Base-by-base conservation (phyloP, 371 early-diverging fungal species). In the Batkoa obscura region DNA sequence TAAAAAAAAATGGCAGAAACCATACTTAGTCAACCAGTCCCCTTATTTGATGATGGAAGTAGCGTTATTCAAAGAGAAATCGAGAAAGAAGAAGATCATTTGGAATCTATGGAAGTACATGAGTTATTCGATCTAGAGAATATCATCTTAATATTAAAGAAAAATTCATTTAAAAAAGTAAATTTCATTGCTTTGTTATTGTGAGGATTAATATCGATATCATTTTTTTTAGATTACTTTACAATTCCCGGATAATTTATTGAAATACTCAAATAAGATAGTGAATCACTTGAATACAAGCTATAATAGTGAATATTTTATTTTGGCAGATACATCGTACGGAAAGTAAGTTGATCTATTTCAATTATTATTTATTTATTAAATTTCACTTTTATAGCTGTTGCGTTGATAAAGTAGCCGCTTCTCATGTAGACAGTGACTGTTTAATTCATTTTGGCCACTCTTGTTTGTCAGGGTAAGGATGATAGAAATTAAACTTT, bases 321-420 rank as follows among this genome's bases (percentile, higher is more conserved):
- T 93, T 13, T 66, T 95, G 35, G 96, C 89, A 5, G 96, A 95
- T 62, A 93, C 96, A 0, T 86, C 94, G 9, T 92, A 87, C 60
- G 93, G 93, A 59, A 76, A 75, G 78, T 79, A 59, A 58, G 34
- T 50, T 54, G 23, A 35, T 52, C 10, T 2, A n/a, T 23, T 55
- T 8, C 10, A 30, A 10, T 32, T 54, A 15, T 12, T 9, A 33
- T 13, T 13, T 35, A 32, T 6, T 41, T 23, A 6, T n/a, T 23
- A 31, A 32, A 1, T n/a, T 15, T 10, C 30, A 38, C 34, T 34
- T 41, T n/a, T 42, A 10, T 54, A 90, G 92, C 64, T 95, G 96
- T 66, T 95, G 96, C 66, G 89, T 91, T 0, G 96, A 95, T 62
- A 89, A 90, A 62, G 86, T 95, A 0, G 94, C 96, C 23, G 94